A percentile compares a stretch with the other conserved stretches of the same genome.
Conservation (phyloP, 805 yeast species). For the Teunomyces funiuensis region DNA sequence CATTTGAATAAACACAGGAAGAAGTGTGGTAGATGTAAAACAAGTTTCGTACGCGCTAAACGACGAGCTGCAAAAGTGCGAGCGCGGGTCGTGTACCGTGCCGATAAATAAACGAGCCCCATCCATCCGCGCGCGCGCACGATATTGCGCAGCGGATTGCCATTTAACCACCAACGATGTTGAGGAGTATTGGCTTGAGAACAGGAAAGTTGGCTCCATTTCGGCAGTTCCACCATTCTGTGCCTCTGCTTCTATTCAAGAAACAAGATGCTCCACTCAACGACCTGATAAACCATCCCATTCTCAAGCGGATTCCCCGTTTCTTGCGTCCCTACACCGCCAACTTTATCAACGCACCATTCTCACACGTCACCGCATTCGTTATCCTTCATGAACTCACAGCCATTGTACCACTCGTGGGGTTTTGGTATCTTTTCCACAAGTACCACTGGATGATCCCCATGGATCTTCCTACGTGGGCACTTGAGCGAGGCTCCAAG, state of each 20-base stretch:
- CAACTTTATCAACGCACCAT: slow-evolving; percentile 54
- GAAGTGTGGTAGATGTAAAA: background rate
- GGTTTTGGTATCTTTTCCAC: slow-evolving; percentile 67
- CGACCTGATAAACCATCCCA: slow-evolving; percentile 15
- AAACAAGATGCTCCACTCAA: background rate
- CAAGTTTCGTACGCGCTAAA: background rate
- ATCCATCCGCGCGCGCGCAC: no score
- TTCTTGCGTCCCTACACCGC: slow-evolving; percentile 50
- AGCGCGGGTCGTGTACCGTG: background rate
- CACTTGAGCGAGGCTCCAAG: slow-evolving; percentile 57
- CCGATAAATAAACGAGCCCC: background rate
- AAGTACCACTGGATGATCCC: slow-evolving; percentile 52
- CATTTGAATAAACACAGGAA: slow-evolving; percentile 5
- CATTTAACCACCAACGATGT: no score
- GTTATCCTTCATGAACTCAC: slow-evolving; percentile 70
- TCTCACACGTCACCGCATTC: slow-evolving; percentile 62
- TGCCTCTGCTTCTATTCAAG: background rate
- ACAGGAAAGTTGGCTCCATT: background rate
- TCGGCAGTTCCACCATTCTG: background rate
- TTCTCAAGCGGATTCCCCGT: slow-evolving; percentile 47
- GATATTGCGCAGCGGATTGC: no score
- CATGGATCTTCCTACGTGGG: slow-evolving; percentile 56
- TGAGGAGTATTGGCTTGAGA: background rate
- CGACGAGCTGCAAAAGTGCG: background rate
- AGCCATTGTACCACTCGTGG: slow-evolving; percentile 69